Percentiles rank a stretch among this genome's conserved stretches.
Evolutionary conservation across 2,329 filamentous ascomycete species (phyloP).

Genomic region (Leptographium radiaticola): DNA sequence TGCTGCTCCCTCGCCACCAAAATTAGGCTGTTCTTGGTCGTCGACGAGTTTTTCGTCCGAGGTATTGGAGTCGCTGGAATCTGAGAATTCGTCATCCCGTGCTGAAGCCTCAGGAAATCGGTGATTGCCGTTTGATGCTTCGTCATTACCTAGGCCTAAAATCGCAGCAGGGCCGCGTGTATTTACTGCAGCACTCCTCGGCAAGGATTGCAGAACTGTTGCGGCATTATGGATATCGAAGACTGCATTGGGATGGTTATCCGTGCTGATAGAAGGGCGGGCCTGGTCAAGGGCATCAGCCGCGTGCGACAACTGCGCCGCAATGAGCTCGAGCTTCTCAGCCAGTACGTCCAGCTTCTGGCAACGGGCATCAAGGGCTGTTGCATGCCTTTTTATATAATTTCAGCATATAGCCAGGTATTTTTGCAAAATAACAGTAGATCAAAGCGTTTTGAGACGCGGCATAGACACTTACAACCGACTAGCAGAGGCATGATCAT

Average conservation of each 20-base stretch:
- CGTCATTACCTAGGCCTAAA: too few species aligned
- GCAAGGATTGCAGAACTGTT: background rate
- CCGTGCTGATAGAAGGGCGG: too few species aligned
- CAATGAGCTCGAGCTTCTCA: constrained; percentile 12
- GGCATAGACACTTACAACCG: constrained; percentile 8
- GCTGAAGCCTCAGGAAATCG: background rate
- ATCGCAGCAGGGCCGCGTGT: too few species aligned
- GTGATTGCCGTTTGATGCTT: too few species aligned
- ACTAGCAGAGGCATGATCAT: constrained; percentile 14
- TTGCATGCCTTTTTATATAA: constrained; percentile 13
- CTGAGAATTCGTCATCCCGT: background rate
- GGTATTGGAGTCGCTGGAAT: background rate
- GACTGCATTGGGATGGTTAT: background rate
- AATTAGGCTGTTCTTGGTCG: background rate
- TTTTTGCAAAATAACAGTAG: too few species aligned
- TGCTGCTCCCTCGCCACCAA: constrained; percentile 1
- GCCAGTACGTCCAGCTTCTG: constrained; percentile 15
- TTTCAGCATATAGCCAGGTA: too few species aligned
- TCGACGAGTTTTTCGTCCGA: too few species aligned
- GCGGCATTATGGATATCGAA: background rate
- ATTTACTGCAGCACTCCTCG: background rate
- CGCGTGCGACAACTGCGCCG: background rate
- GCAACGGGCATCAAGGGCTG: constrained; percentile 13
- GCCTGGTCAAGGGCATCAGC: background rate
- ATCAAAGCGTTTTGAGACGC: background rate